Conservation (phyloP, 768 basidiomycete genomes). For the Clitopilus hobsonii region DNA sequence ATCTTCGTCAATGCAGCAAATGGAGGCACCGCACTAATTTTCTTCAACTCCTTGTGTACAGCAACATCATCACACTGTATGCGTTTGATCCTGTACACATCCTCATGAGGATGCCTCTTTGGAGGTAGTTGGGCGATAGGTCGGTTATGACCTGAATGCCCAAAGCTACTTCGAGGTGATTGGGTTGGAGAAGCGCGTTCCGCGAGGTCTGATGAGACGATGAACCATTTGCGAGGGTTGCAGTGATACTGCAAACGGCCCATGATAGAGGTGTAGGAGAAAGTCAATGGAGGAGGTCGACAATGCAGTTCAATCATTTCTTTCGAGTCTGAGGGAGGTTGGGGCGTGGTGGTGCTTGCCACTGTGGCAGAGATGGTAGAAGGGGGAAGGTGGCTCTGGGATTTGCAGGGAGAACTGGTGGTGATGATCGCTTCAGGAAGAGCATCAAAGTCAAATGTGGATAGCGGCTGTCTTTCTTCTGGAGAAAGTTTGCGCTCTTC, state of each 20-base stretch:
- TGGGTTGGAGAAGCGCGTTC: constrained; percentile 2
- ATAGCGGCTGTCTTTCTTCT: constrained; percentile 33
- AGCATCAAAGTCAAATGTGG: constrained; percentile 47
- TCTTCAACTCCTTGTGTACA: constrained; percentile 36
- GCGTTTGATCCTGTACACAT: constrained; percentile 4
- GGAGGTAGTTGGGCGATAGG: neutral
- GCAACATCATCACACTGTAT: constrained; percentile 16
- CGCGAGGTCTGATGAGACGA: constrained; percentile 5
- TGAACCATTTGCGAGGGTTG: constrained; percentile 32
- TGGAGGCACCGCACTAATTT: constrained; percentile 57
- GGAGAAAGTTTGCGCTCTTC: constrained; percentile 23
- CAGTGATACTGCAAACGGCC: constrained; percentile 40
- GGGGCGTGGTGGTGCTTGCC: too few species aligned
- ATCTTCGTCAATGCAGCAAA: constrained; percentile 71
- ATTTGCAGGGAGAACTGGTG: constrained; percentile 10
- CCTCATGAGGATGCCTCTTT: neutral
- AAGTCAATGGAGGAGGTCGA: constrained; percentile 15
- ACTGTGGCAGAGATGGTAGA: neutral
- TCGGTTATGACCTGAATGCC: neutral
- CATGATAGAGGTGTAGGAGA: constrained; percentile 18
- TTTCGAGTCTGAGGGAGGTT: neutral
- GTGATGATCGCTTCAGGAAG: constrained; percentile 27
- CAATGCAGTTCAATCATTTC: constrained; percentile 15
- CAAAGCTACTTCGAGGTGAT: constrained; percentile 16
- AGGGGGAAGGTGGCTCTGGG: constrained; percentile 4